Evolutionary conservation across 1,139 yeast species (phyloP), one percentile per base, ranked within the genome.

Genomic region (Oligophagozyma castellii): DNA sequence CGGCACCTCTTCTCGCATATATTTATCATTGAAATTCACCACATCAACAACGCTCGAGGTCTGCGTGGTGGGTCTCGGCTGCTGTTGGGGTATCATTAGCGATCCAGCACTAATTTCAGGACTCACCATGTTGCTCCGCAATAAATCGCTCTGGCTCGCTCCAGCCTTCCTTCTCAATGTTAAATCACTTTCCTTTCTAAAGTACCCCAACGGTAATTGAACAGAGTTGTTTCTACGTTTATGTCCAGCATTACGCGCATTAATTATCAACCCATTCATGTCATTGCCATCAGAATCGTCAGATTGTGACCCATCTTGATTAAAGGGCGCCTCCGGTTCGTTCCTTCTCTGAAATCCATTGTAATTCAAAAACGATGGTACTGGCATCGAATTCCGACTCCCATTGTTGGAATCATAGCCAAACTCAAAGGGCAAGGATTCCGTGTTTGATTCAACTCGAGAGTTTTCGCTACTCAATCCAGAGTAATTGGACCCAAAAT

Each of bases 401-500:
- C 42, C 48, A 25, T 25, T 16, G 15, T 38, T 43, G 3, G 51
- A 43, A 16, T 49, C 51, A 5, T 44, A 35, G 5, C 42, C 48
- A 27, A 38, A 39, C 15, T 42, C 39, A 34, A 40, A 46, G 2
- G 52, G 53, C n/a, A 46, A 26, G 2, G 53, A 48, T 19, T 45
- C 53, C 3, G 48, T 30, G 23, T 40, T n/a, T n/a, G n/a, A n/a
- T n/a, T n/a, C n/a, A n/a, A n/a, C n/a, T n/a, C n/a, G n/a, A n/a
- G n/a, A n/a, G n/a, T n/a, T n/a, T n/a, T n/a, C n/a, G n/a, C n/a
- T n/a, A n/a, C n/a, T n/a, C n/a, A n/a, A n/a, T n/a, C n/a, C n/a
- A n/a, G n/a, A n/a, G n/a, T n/a, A n/a, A n/a, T n/a, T n/a, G n/a
- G n/a, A n/a, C n/a, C n/a, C n/a, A n/a, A n/a, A n/a, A n/a, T n/a